Percentiles rank a stretch among this genome's conserved stretches.
phyloP scores from a whole-genome alignment of 192 early-diverging fungal genomes.

The Coemansia reversa region DNA sequence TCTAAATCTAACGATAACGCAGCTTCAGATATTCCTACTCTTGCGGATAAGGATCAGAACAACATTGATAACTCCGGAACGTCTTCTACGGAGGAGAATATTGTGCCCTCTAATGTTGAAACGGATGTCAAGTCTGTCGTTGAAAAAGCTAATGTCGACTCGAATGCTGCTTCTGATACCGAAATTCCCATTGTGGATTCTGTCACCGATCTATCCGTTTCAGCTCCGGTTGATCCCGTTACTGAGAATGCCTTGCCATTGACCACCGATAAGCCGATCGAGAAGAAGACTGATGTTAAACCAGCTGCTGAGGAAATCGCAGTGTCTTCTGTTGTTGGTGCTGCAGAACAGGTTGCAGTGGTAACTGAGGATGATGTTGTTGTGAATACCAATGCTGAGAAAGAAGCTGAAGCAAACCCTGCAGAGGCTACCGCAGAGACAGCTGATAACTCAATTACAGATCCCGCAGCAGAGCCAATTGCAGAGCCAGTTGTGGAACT shows the following conservation, averaged over 20 bases:
- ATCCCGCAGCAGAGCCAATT: not conserved
- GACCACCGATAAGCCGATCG: not conserved
- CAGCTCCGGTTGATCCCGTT: too few species aligned
- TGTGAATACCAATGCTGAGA: not conserved
- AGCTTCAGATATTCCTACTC: not conserved
- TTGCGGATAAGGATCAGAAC: not conserved
- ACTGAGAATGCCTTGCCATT: too few species aligned
- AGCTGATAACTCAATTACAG: not conserved
- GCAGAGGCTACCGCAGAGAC: not conserved
- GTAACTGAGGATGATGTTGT: not conserved
- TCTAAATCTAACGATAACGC: conserved; percentile 1
- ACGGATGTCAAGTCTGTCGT: conserved; percentile 3
- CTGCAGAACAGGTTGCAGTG: not conserved
- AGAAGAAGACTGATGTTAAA: not conserved
- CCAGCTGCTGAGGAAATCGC: not conserved
- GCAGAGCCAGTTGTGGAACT: not conserved
- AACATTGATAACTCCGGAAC: not conserved
- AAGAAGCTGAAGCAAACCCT: not conserved
- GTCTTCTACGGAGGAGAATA: not conserved
- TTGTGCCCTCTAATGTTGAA: conserved; percentile 5
- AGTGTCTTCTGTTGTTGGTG: not conserved
- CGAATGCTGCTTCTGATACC: not conserved
- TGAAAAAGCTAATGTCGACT: conserved; percentile 4
- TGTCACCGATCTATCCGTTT: not conserved
- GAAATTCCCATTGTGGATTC: not conserved